Percentiles rank a stretch among this genome's conserved stretches.
Conservation (phyloP, 2,329 filamentous ascomycete species). For the Colletotrichum plurivorum region DNA sequence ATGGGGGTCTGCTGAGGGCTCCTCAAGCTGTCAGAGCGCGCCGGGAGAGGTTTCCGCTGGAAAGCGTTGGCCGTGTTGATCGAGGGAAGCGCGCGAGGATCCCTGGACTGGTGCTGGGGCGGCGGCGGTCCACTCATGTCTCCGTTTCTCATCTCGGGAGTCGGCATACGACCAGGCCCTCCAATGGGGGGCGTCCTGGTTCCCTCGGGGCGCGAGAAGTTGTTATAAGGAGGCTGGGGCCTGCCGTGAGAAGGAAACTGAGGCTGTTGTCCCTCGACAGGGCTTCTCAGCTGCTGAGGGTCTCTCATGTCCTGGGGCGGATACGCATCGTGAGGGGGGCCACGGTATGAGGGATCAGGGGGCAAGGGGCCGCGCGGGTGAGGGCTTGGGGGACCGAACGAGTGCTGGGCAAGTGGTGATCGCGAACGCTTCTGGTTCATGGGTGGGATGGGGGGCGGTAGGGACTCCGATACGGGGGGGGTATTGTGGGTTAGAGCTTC, state of each 20-base stretch:
- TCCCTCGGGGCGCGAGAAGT: constrained; percentile 41
- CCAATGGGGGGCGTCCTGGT: constrained; percentile 38
- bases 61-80: constrained; percentile 54
- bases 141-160: constrained; percentile 43
- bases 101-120: constrained; percentile 19
- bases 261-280: constrained; percentile 1
- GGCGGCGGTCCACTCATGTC: constrained; percentile 39
- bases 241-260: constrained; percentile 12
- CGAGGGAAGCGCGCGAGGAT: constrained; percentile 26
- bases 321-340: constrained; percentile 23
- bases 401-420: constrained; percentile 59
- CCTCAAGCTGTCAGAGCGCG: constrained; percentile 51
- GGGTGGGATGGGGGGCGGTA: constrained; percentile 58
- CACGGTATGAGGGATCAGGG: constrained; percentile 45
- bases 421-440: constrained; percentile 58
- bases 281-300: neutral
- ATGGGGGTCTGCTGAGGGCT: constrained; percentile 52
- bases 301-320: constrained; percentile 22
- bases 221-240: constrained; percentile 41
- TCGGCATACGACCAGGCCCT: constrained; percentile 34
- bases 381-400: constrained; percentile 50
- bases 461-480: constrained; percentile 52
- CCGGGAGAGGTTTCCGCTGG: constrained; percentile 66
- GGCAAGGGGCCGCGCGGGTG: constrained; percentile 50
- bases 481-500: constrained; percentile 63